Base-by-base conservation (phyloP, 1,284 basidiomycete species). In the Moesziomyces parantarcticus region DNA sequence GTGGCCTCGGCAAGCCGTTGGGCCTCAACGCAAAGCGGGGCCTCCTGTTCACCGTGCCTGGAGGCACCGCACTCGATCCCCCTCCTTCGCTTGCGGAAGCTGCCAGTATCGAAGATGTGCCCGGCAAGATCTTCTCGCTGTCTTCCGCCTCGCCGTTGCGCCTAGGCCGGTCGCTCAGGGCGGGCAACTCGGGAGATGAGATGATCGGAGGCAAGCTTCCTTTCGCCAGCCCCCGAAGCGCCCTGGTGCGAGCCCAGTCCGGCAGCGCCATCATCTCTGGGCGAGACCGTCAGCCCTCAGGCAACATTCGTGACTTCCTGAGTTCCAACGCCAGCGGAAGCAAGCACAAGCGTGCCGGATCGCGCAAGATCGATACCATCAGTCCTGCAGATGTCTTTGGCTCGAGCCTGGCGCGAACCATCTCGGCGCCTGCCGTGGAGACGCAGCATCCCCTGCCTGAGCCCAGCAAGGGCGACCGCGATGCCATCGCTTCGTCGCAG, bases 341-440 rank as follows among this genome's bases (percentile, higher is more conserved):
- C 54, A 62, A 34, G 36, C 70, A 66, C 60, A 67, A 59, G 50
- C 70, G 70, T 14, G 58, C 54, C 5, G 39, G 50, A 3, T 67
- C 69, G 32, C 64, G 64, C 57, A 74, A 71, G 55, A 46, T 60
- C 43, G 79, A 81, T 39, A 82, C 80, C n/a, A 78, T 82, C 53
- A 77, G 79, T 50, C 80, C 80, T 7, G 77, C 80, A 1, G 80
- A 79, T 42, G 65, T 82, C 36, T 81, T 82, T 45, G 77, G 78
- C 22, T 74, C 70, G 32, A 60, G 60, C 49, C 47, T 73, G 51
- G 59, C 69, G 14, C 69, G 69, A 21, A 57, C 68, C 21, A 41
- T 66, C 6, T 59, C 62, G 13, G 60, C 60, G 13, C 57, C 61
- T 14, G 57, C 41, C 45, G 42, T 55, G 41, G 59, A 52, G 47